These are phyloP conservation scores for Hypoxylon crocopeplum DNA, from an alignment of 495 filamentous ascomycete genomes.

Conservation along the genomic window DNA sequence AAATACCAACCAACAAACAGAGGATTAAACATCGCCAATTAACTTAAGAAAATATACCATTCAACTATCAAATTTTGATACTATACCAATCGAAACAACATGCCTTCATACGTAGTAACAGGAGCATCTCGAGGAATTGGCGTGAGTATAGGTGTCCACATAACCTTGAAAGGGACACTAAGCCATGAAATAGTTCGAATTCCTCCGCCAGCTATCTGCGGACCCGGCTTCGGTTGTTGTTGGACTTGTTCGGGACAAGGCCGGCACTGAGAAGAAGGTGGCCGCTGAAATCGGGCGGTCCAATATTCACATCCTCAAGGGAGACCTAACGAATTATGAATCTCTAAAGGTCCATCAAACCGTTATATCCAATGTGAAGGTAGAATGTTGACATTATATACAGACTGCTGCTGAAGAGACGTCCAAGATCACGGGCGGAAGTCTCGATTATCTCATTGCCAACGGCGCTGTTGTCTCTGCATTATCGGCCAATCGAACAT, in stretches of 20 bases:
- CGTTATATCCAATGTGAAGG: background rate
- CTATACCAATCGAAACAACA: constrained; percentile 6
- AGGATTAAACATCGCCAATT: too few species aligned
- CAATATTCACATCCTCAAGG: constrained; percentile 54
- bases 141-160: constrained; percentile 18
- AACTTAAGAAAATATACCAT: too few species aligned
- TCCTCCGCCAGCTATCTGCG: constrained; percentile 43
- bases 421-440: constrained; percentile 47
- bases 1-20: too few species aligned
- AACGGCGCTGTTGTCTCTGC: constrained; percentile 48
- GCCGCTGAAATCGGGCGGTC: constrained; percentile 41
- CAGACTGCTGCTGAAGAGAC: constrained; percentile 47
- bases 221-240: constrained; percentile 42
- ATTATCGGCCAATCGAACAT: background rate
- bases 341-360: constrained; percentile 44
- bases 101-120: constrained; percentile 47
- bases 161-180: constrained; percentile 2
- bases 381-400: constrained; percentile 3
- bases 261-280: constrained; percentile 40
- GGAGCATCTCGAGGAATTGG: constrained; percentile 46
- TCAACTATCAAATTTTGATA: too few species aligned
- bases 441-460: constrained; percentile 61
- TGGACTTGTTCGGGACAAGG: constrained; percentile 47
- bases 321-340: constrained; percentile 53
- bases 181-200: constrained; percentile 40